These are phyloP conservation scores for Cladosporium sp. DNA, from an alignment of 2,329 filamentous ascomycete genomes.

Conservation along the genomic window DNA sequence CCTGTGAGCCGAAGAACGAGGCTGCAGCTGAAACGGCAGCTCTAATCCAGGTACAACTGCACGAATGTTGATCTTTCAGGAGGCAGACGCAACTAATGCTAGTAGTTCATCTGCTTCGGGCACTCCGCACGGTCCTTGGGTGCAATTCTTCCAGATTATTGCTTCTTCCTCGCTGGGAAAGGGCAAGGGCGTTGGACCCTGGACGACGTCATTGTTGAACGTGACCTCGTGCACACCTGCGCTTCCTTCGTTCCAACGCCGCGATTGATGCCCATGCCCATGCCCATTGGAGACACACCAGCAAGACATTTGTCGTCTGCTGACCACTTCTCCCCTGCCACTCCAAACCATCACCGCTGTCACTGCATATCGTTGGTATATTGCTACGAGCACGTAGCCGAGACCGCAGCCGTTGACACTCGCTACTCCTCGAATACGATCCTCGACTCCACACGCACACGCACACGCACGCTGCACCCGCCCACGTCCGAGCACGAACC, in stretches of 20 bases:
- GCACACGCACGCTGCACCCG: constrained; percentile 10
- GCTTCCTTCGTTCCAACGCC: not conserved
- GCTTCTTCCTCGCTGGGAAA: not conserved
- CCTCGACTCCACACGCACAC: constrained; percentile 7
- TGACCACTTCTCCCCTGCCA: constrained; percentile 3
- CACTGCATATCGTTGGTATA: not conserved
- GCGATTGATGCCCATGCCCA: not conserved
- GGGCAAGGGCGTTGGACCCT: not conserved
- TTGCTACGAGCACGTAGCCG: not conserved
- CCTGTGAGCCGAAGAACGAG: not conserved
- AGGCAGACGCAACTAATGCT: not conserved
- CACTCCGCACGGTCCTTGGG: not conserved
- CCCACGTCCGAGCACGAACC: constrained; percentile 4
- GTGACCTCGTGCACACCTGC: not conserved
- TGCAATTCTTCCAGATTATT: not conserved
- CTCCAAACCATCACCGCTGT: not conserved
- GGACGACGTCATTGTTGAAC: not conserved
- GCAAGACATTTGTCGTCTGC: constrained; percentile 6
- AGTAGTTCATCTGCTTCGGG: not conserved
- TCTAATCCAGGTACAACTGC: not conserved
- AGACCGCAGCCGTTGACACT: not conserved
- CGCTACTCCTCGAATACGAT: constrained; percentile 7
- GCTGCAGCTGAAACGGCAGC: not conserved
- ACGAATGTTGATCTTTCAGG: constrained; percentile 5
- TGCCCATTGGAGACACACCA: constrained; percentile 3